Conservation (phyloP, 306 rosid genomes). For the Pyrus betulifolia region DNA sequence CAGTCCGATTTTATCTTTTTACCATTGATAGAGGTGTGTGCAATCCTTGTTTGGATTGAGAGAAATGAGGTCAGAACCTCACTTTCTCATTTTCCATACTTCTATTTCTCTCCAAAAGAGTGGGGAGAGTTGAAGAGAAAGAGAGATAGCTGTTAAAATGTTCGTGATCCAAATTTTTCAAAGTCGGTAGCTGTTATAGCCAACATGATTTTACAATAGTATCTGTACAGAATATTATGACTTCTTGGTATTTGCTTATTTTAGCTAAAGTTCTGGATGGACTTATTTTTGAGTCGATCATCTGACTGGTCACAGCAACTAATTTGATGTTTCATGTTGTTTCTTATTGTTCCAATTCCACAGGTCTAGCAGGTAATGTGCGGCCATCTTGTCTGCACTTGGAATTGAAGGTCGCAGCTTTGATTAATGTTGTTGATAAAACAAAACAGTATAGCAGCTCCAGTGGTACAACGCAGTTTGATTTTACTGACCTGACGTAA, state of each 20-base stretch:
- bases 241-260: not conserved
- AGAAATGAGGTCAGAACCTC: not conserved
- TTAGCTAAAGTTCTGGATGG: not conserved
- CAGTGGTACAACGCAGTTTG: constrained; percentile 29
- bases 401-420: constrained; percentile 27
- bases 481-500: constrained; percentile 75
- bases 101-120: not conserved
- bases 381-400: constrained; percentile 10
- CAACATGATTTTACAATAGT: not conserved
- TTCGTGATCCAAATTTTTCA: not conserved
- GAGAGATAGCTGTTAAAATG: not conserved
- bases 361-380: constrained; percentile 33
- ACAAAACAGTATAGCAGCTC: constrained; percentile 40
- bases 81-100: not conserved
- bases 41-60: not conserved
- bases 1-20: not conserved
- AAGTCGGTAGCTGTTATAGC: not conserved
- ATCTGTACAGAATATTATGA: not conserved
- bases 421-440: constrained; percentile 26
- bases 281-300: not conserved
- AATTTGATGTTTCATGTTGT: not conserved
- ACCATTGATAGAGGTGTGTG: not conserved
- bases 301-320: not conserved
- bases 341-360: not conserved
- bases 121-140: not conserved